These are phyloP conservation scores for Fusarium buxicola DNA, from an alignment of 2,329 filamentous ascomycete species.

Conservation along the genomic window DNA sequence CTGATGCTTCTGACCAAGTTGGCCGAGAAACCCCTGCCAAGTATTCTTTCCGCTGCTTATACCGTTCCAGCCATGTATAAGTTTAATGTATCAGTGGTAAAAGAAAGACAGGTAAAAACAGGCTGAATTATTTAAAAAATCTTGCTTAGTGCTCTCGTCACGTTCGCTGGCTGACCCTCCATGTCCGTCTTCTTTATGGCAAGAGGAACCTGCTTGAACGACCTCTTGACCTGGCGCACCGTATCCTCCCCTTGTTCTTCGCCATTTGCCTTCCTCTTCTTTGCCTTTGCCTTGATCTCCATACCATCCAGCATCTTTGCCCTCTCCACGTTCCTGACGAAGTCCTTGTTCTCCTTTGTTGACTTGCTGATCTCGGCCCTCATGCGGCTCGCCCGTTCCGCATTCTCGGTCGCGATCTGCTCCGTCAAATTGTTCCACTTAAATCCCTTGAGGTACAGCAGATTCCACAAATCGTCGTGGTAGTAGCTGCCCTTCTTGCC, in stretches of 20 bases:
- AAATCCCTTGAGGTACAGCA: conserved; percentile 84
- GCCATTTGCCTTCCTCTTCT: conserved; percentile 52
- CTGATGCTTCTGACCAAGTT: too few relatives aligned
- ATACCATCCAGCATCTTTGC: conserved; percentile 84
- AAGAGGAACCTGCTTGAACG: conserved; percentile 75
- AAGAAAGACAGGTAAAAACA: conserved; percentile 11
- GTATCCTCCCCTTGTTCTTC: conserved; percentile 39
- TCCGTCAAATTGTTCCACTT: conserved; percentile 83
- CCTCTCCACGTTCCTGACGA: conserved; percentile 81
- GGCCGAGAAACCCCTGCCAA: too few relatives aligned
- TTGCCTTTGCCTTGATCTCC: conserved; percentile 65
- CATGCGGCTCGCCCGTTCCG: conserved; percentile 80
- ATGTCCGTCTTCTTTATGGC: conserved; percentile 61
- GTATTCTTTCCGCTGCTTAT: too few relatives aligned
- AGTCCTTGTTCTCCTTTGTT: conserved; percentile 83
- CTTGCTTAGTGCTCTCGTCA: conserved; percentile 71
- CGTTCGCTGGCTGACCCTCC: conserved; percentile 64
- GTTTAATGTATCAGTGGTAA: not conserved
- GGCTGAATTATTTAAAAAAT: conserved; percentile 63
- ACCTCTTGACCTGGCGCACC: conserved; percentile 48
- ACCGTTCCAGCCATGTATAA: too few relatives aligned
- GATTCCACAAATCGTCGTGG: conserved; percentile 87
- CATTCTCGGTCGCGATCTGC: conserved; percentile 84
- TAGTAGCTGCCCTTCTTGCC: conserved; percentile 88
- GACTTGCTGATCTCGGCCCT: conserved; percentile 81